Evolutionary conservation across 805 yeast species (phyloP).

Genomic region (Metschnikowia cubensis): DNA sequence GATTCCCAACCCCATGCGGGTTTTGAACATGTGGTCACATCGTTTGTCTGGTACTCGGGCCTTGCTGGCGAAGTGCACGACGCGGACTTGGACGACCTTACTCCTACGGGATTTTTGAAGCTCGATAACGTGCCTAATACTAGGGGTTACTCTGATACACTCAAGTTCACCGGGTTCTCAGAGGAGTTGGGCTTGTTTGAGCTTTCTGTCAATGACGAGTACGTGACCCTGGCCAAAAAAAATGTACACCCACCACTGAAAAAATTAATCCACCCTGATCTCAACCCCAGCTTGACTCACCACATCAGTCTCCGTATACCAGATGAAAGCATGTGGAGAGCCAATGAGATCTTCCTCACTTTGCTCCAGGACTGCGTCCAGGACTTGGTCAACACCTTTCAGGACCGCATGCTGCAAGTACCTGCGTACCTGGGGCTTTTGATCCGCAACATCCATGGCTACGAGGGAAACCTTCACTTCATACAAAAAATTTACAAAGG

Average conservation of each 20-base stretch:
- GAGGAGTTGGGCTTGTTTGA: slow-evolving; percentile 65
- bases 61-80: slow-evolving; percentile 43
- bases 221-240: slow-evolving; percentile 9
- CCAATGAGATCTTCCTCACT: slow-evolving; percentile 68
- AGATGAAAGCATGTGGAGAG: slow-evolving; percentile 69
- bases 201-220: slow-evolving; percentile 50
- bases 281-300: slow-evolving; percentile 59
- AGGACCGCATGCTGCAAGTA: slow-evolving; percentile 19
- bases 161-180: slow-evolving; percentile 44
- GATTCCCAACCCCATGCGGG: slow-evolving; percentile 59
- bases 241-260: slow-evolving; percentile 40
- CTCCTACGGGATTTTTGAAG: slow-evolving; percentile 23
- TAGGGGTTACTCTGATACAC: slow-evolving; percentile 33
- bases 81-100: slow-evolving; percentile 19
- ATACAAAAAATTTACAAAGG: slow-evolving; percentile 77
- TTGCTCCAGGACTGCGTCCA: slow-evolving; percentile 67
- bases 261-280: slow-evolving; percentile 30
- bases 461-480: slow-evolving; percentile 74
- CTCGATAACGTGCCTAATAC: slow-evolving; percentile 24
- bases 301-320: slow-evolving; percentile 71
- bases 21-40: slow-evolving; percentile 46
- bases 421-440: slow-evolving; percentile 51
- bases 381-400: slow-evolving; percentile 31
- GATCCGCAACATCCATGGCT: slow-evolving; percentile 54
- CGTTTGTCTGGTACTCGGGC: slow-evolving; percentile 76